Evolutionary conservation across 208 protist species (phyloP).

Genomic region (Porcisia deanei): DNA sequence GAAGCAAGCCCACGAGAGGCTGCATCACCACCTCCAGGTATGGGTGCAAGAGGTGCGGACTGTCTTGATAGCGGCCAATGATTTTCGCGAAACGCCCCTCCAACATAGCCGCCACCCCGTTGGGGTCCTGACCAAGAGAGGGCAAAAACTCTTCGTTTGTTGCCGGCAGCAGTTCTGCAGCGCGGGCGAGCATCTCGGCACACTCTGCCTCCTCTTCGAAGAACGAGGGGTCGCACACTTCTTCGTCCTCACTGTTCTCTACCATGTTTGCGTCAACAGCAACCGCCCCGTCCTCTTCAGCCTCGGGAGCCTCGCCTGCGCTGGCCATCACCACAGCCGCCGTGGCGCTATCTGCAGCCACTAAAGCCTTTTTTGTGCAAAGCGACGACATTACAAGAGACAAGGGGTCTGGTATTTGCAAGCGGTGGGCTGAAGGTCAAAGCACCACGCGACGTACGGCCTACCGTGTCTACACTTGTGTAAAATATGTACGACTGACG

Average conservation of each 20-base stretch:
- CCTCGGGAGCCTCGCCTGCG: neutral
- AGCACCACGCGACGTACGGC: no score
- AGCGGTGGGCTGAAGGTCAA: neutral
- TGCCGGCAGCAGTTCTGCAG: slow-evolving; percentile 36
- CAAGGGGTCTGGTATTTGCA: neutral
- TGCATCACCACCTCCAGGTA: slow-evolving; percentile 86
- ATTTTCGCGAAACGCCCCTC: slow-evolving; percentile 61
- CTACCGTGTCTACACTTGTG: neutral
- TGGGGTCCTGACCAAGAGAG: slow-evolving; percentile 57
- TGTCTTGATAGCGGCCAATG: slow-evolving; percentile 94
- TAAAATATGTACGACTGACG: neutral
- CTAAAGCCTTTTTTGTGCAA: neutral
- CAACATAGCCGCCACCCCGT: slow-evolving; percentile 62
- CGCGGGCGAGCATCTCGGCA: slow-evolving; percentile 39
- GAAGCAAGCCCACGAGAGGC: slow-evolving; percentile 73
- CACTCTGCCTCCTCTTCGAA: slow-evolving; percentile 81
- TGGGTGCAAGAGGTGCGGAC: slow-evolving; percentile 90
- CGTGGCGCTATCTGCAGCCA: neutral
- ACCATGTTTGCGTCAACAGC: neutral
- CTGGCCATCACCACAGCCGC: neutral
- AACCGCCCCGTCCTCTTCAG: neutral
- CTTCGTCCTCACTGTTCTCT: slow-evolving; percentile 20
- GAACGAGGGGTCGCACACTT: slow-evolving; percentile 63
- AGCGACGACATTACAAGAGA: neutral
- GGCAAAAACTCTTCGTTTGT: slow-evolving; percentile 43